Evolutionary conservation across 192 early-diverging fungal genomes (phyloP).

Genomic region (Mortierella hygrophila): DNA sequence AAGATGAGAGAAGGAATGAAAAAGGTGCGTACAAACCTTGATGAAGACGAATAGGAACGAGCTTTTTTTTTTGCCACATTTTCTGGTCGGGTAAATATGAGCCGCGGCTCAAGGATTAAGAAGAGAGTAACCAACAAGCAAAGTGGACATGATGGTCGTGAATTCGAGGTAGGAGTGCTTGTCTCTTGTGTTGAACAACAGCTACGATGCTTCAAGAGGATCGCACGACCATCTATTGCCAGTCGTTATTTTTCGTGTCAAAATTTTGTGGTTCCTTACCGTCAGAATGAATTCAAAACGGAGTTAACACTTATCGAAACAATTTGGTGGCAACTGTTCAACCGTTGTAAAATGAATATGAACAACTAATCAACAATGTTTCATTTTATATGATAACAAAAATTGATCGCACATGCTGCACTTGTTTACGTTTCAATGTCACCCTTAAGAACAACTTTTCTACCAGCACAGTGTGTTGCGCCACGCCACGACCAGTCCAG

Average conservation of each 20-base stretch:
- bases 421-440: slow-evolving; percentile 12
- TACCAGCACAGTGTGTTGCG: background rate
- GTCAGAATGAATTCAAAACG: no score
- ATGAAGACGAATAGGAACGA: background rate
- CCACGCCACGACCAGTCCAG: background rate
- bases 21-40: background rate
- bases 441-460: background rate
- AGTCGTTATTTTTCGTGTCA: no score
- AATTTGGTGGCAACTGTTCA: background rate
- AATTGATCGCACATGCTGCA: background rate
- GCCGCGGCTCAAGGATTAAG: background rate
- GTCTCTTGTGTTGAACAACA: background rate
- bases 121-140: background rate
- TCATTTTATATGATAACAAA: background rate
- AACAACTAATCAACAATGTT: no score
- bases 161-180: background rate
- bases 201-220: background rate
- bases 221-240: no score
- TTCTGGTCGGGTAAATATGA: background rate
- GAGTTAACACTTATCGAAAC: background rate
- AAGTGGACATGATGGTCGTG: background rate
- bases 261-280: no score
- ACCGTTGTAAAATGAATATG: background rate
- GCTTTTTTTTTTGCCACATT: background rate
- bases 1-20: background rate